A percentile compares a stretch with the other conserved stretches of the same genome.
phyloP scores from a whole-genome alignment of 257 asterid species.

The Solanum lycopersicoides region DNA sequence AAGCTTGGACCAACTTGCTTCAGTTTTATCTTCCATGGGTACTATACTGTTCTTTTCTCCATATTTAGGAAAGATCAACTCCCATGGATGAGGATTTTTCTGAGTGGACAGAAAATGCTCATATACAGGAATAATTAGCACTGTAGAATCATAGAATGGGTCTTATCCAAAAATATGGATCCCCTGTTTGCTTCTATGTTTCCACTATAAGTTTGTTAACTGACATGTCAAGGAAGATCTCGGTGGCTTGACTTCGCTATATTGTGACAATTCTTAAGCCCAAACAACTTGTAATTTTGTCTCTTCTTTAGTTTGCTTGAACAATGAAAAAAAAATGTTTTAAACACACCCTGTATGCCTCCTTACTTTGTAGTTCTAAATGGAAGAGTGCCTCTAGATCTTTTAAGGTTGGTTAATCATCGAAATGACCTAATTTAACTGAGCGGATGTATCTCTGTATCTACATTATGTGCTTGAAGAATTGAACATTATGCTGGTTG shows the following conservation, averaged over 20 bases:
- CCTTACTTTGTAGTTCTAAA: background rate
- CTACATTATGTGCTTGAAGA: background rate
- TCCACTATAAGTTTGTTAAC: background rate
- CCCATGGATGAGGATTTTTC: background rate
- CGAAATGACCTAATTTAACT: background rate
- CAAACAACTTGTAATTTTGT: background rate
- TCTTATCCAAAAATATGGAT: background rate
- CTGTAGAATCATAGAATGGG: background rate
- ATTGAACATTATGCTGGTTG: background rate
- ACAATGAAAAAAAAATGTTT: background rate
- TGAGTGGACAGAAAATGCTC: background rate
- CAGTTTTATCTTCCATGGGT: background rate
- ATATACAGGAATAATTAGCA: background rate
- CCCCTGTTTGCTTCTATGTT: background rate
- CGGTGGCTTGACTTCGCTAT: background rate
- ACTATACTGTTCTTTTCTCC: background rate
- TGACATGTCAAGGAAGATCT: background rate
- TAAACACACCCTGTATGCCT: background rate
- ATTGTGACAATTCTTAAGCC: background rate
- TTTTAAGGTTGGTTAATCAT: background rate
- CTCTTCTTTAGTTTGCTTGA: background rate
- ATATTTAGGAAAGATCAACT: background rate
- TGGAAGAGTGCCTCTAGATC: background rate
- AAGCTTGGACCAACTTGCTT: background rate
- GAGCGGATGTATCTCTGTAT: background rate